phyloP scores from a whole-genome alignment of 129 eudicot genomes.

The Chrysanthemum seticuspe region DNA sequence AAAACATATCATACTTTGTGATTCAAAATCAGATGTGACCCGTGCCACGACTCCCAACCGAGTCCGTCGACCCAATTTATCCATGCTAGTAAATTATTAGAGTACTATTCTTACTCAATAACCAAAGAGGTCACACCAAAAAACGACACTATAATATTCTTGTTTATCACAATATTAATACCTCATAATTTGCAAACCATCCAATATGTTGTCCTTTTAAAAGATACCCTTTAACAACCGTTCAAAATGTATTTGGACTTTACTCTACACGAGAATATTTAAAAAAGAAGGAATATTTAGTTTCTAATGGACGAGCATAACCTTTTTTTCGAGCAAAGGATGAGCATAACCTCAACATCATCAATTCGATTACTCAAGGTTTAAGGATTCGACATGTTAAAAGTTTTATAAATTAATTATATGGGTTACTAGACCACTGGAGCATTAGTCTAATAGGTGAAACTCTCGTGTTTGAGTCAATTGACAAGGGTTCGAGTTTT shows the following conservation, averaged over 20 bases:
- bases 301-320: conserved; percentile 19
- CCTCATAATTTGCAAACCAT: neutral
- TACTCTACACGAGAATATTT: conserved; percentile 19
- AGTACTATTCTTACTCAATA: too few relatives aligned
- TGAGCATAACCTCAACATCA: conserved; percentile 21
- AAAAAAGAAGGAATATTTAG: conserved; percentile 4
- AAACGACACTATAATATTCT: too few relatives aligned
- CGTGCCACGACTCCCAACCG: too few relatives aligned
- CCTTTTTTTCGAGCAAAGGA: neutral
- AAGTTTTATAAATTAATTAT: neutral
- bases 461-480: too few relatives aligned
- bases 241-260: conserved; percentile 13
- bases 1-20: neutral
- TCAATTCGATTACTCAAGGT: conserved; percentile 6
- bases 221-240: conserved; percentile 24
- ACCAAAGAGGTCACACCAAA: too few relatives aligned
- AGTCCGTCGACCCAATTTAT: too few relatives aligned
- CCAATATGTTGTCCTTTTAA: conserved; percentile 25
- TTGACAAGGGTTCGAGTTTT: too few relatives aligned
- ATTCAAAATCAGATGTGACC: too few relatives aligned
- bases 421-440: too few relatives aligned
- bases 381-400: neutral
- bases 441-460: too few relatives aligned
- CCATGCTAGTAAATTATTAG: too few relatives aligned
- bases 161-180: too few relatives aligned